phyloP scores from a whole-genome alignment of 192 early-diverging fungal species.

The Pilobolus umbonatus region DNA sequence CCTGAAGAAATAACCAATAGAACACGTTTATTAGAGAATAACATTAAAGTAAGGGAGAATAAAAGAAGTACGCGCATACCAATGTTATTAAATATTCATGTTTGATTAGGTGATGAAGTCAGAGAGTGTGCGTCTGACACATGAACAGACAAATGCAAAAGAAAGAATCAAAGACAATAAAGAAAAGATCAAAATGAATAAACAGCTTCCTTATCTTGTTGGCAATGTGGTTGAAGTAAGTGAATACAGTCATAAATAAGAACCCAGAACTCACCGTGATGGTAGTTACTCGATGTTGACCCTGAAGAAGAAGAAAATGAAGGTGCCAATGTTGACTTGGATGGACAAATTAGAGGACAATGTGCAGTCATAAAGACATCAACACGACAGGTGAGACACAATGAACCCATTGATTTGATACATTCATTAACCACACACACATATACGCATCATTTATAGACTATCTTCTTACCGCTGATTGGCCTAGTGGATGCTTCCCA shows the following conservation, averaged over 20 bases:
- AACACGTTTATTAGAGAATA: slow-evolving; percentile 90
- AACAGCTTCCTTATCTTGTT: slow-evolving; percentile 95
- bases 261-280: not conserved
- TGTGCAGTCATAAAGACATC: slow-evolving; percentile 97
- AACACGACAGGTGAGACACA: slow-evolving; percentile 75
- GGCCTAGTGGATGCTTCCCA: slow-evolving; percentile 88
- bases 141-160: slow-evolving; percentile 85
- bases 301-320: slow-evolving; percentile 90
- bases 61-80: not conserved
- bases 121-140: slow-evolving; percentile 81
- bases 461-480: slow-evolving; percentile 95
- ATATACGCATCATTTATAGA: too few relatives aligned
- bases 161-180: slow-evolving; percentile 96
- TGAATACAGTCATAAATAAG: not conserved
- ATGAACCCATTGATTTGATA: not conserved
- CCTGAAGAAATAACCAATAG: slow-evolving; percentile 92
- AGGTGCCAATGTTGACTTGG: slow-evolving; percentile 89
- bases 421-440: too few relatives aligned
- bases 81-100: not conserved
- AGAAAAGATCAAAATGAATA: slow-evolving; percentile 98
- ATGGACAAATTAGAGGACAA: slow-evolving; percentile 90
- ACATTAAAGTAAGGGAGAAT: slow-evolving; percentile 72
- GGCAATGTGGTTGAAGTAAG: slow-evolving; percentile 92
- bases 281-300: slow-evolving; percentile 82
- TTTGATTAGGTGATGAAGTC: slow-evolving; percentile 73